Conservation (phyloP, 257 asterid genomes). For the Paraleonurus japonicus region DNA sequence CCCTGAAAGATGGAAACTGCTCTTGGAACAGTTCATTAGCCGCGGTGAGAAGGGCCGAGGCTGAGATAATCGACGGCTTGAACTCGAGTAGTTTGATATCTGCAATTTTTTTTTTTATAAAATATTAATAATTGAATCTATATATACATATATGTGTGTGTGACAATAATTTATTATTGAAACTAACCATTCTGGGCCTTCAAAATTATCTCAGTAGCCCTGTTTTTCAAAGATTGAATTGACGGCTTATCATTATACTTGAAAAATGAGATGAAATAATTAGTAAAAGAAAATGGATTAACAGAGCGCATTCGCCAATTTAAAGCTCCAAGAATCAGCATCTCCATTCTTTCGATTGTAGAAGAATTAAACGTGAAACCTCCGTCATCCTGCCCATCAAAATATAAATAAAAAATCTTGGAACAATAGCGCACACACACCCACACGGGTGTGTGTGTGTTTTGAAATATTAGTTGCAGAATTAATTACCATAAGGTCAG, state of each 20-base stretch:
- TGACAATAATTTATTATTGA: neutral
- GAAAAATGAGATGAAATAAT: conserved; percentile 49
- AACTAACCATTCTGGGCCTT: conserved; percentile 60
- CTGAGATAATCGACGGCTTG: conserved; percentile 64
- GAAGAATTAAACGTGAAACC: conserved; percentile 35
- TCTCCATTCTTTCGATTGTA: conserved; percentile 58
- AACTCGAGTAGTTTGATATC: conserved; percentile 55
- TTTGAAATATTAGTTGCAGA: neutral
- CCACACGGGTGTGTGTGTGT: neutral
- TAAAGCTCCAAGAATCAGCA: conserved; percentile 60
- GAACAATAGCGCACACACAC: neutral
- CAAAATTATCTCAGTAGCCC: conserved; percentile 51
- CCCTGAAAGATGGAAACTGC: conserved; percentile 41
- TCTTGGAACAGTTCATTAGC: conserved; percentile 51
- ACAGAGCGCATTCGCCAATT: conserved; percentile 79
- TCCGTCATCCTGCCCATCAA: conserved; percentile 31
- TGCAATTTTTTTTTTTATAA: conserved; percentile 1
- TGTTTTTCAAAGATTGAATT: conserved; percentile 42
- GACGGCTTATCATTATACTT: conserved; percentile 35
- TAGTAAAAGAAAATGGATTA: conserved; percentile 51
- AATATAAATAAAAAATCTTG: neutral
- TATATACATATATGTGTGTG: neutral
- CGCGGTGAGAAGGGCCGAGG: conserved; percentile 58
- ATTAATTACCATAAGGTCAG: conserved; percentile 44
- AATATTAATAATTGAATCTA: neutral